Percentiles rank a stretch among this genome's conserved stretches.
Conservation (phyloP, 225 moss, liverwort and hornwort genomes). For the Antitrichia curtipendula region DNA sequence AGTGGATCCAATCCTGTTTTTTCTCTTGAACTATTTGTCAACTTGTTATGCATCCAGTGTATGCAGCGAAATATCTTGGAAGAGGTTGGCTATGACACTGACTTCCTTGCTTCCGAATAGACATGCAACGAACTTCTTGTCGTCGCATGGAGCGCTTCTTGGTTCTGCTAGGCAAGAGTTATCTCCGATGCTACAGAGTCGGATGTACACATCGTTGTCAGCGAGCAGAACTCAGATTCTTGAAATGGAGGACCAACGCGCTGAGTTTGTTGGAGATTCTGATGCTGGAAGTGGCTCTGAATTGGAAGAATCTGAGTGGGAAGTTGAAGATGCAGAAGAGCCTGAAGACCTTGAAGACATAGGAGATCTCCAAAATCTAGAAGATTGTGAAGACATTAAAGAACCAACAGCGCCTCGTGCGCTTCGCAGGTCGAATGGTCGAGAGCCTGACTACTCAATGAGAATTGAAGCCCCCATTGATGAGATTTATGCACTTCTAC, state of each 20-base stretch:
- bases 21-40: not conserved
- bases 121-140: not conserved
- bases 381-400: not conserved
- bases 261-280: not conserved
- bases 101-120: not conserved
- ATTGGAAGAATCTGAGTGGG: constrained; percentile 18
- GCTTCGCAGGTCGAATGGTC: constrained; percentile 13
- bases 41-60: not conserved
- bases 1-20: not conserved
- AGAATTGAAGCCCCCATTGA: constrained; percentile 42
- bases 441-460: constrained; percentile 5
- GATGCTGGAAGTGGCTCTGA: constrained; percentile 8
- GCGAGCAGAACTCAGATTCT: not conserved
- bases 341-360: not conserved
- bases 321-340: constrained; percentile 4
- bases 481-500: constrained; percentile 42
- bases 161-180: not conserved
- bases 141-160: not conserved
- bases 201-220: not conserved
- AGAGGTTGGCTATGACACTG: not conserved
- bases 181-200: not conserved
- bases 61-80: not conserved
- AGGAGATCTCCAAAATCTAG: not conserved
- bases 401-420: not conserved
- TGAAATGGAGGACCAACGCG: not conserved